phyloP scores from a whole-genome alignment of 2,329 filamentous ascomycete species.

The Bipolaris sorokiniana region DNA sequence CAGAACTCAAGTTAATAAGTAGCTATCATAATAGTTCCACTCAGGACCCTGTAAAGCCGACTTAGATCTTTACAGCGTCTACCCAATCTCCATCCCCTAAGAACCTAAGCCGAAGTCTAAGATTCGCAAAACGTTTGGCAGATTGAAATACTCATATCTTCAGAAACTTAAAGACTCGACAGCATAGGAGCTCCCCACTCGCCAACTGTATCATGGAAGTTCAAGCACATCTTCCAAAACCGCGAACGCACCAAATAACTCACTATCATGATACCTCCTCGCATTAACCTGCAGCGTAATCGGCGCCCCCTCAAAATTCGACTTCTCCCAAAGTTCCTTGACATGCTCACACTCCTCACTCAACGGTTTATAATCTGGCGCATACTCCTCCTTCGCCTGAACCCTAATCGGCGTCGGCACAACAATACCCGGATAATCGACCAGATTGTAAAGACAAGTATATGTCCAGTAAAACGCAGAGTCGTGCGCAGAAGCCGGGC shows the following conservation, averaged over 20 bases:
- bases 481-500: constrained; percentile 28
- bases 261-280: constrained; percentile 30
- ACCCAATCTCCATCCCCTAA: too few relatives aligned
- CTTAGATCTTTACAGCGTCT: too few relatives aligned
- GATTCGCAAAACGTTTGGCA: too few relatives aligned
- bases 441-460: constrained; percentile 26
- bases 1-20: too few relatives aligned
- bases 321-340: constrained; percentile 26
- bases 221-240: constrained; percentile 24
- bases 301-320: constrained; percentile 29
- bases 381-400: constrained; percentile 22
- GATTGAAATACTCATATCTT: background rate
- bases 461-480: constrained; percentile 34
- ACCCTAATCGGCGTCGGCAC: constrained; percentile 26
- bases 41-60: too few relatives aligned
- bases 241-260: constrained; percentile 28
- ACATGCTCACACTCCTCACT: constrained; percentile 30
- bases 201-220: constrained; percentile 10
- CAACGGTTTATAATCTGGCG: constrained; percentile 19
- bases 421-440: constrained; percentile 30
- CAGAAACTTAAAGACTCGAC: background rate
- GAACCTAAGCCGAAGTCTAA: background rate
- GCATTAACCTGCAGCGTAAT: constrained; percentile 29
- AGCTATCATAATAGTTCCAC: too few relatives aligned
- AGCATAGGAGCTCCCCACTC: background rate